A percentile compares a stretch with the other conserved stretches of the same genome.
Conservation (phyloP, 345 rosid genomes). For the Sonneratia caseolaris region DNA sequence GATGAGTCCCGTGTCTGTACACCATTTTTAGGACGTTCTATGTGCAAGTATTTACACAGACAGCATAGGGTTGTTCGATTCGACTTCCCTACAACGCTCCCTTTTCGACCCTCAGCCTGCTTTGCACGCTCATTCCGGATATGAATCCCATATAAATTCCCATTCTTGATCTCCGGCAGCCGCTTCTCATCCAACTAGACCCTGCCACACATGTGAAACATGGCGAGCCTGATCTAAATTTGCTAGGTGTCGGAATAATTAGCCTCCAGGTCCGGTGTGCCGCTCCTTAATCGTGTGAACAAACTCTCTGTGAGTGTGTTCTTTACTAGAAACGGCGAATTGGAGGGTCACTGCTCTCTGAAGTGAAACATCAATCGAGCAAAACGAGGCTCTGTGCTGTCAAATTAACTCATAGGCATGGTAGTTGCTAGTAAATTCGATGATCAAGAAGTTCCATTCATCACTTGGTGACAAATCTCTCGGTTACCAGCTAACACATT, state of each 20-base stretch:
- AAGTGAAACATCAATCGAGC: conserved; percentile 15
- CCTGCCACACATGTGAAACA: conserved; percentile 70
- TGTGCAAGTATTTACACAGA: conserved; percentile 23
- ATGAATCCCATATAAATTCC: conserved; percentile 53
- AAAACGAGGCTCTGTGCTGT: conserved; percentile 7
- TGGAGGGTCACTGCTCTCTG: conserved; percentile 22
- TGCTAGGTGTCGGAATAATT: conserved; percentile 58
- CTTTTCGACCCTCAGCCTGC: conserved; percentile 34
- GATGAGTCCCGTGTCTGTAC: too few species aligned
- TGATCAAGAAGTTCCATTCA: too few species aligned
- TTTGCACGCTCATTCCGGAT: conserved; percentile 63
- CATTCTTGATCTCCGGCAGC: conserved; percentile 11
- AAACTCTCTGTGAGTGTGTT: conserved; percentile 4
- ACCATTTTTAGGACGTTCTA: not conserved
- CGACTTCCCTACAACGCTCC: conserved; percentile 47
- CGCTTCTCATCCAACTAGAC: conserved; percentile 37
- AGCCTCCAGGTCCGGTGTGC: conserved; percentile 59
- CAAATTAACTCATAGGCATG: too few species aligned
- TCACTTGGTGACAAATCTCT: too few species aligned
- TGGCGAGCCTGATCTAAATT: conserved; percentile 53
- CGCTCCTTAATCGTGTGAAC: conserved; percentile 10
- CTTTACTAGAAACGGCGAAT: conserved; percentile 39
- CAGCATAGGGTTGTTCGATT: conserved; percentile 38
- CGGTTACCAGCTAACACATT: too few species aligned
- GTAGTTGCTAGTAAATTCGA: too few species aligned